These are phyloP conservation scores for Trebouxiophyceae sp. DNA, from an alignment of 163 green algal genomes.

Conservation along the genomic window DNA sequence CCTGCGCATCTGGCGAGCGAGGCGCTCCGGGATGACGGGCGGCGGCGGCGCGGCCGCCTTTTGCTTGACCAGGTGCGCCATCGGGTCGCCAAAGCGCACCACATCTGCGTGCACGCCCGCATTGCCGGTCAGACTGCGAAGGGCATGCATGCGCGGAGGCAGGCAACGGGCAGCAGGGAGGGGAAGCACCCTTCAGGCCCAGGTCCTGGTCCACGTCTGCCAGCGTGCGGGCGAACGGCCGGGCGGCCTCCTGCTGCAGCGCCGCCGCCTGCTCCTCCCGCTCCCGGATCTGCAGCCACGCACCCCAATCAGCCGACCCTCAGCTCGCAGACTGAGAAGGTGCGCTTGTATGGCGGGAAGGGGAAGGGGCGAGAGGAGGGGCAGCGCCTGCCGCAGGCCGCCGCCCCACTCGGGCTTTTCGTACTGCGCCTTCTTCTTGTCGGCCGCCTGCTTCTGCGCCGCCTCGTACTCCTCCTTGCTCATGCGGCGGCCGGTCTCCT, in stretches of 20 bases:
- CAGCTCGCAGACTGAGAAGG: too few species aligned
- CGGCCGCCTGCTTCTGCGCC: conserved; percentile 13
- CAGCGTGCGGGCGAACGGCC: conserved; percentile 55
- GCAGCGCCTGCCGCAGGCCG: conserved; percentile 52
- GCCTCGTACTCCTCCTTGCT: conserved; percentile 48
- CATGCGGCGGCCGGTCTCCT: conserved; percentile 28
- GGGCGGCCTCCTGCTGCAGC: conserved; percentile 39
- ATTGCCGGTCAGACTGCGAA: too few species aligned
- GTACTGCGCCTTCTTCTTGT: conserved; percentile 38
- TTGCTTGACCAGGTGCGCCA: conserved; percentile 49
- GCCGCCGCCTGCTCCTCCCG: conserved; percentile 25
- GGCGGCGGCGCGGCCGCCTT: conserved; percentile 11
- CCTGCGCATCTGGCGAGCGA: conserved; percentile 39
- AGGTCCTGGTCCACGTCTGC: conserved; percentile 3
- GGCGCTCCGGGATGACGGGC: conserved; percentile 23
- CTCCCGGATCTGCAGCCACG: conserved; percentile 16
- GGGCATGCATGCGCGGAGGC: background rate
- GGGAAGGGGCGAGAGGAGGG: background rate
- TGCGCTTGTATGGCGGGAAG: background rate
- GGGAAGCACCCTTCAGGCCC: background rate
- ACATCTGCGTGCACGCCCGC: too few species aligned
- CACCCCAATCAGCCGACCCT: background rate
- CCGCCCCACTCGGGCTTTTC: conserved; percentile 61
- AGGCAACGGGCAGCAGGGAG: background rate
- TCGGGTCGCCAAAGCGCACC: conserved; percentile 65